phyloP scores from a whole-genome alignment of 331 rosid species.

The Dryas integrifolia region DNA sequence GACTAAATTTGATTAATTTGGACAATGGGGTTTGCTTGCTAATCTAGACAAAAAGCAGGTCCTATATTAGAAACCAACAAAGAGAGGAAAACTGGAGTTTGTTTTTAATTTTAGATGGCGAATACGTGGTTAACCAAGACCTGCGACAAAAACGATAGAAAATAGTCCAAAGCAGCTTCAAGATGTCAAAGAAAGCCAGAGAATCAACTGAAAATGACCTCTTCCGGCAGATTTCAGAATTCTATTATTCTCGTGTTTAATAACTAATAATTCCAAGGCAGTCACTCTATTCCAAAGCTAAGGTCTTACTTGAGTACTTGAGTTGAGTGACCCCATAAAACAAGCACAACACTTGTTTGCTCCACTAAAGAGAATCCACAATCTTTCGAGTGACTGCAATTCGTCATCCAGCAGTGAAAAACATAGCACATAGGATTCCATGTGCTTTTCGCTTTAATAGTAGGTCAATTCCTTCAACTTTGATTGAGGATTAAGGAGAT shows the following conservation, averaged over 20 bases:
- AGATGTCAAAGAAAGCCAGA: background rate
- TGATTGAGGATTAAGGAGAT: no score
- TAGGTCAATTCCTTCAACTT: background rate
- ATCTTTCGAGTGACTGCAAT: background rate
- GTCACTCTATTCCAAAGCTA: background rate
- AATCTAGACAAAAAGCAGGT: background rate
- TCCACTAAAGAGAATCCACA: background rate
- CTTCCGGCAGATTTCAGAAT: background rate
- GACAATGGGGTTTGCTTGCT: background rate
- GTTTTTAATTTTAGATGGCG: background rate
- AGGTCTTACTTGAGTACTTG: background rate
- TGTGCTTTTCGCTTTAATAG: background rate
- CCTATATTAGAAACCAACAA: background rate
- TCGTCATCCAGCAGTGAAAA: background rate
- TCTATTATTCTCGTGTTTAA: background rate
- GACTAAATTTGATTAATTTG: background rate
- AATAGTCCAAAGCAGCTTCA: background rate
- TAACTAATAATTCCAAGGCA: background rate
- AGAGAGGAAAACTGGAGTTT: background rate
- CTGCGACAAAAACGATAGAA: background rate
- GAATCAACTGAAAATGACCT: slow-evolving; percentile 21
- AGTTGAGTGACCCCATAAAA: background rate
- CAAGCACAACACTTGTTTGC: background rate
- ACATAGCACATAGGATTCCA: background rate
- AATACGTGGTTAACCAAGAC: background rate